These are phyloP conservation scores for Opeltia flavorubescens DNA, from an alignment of 495 filamentous ascomycete species.

Conservation along the genomic window DNA sequence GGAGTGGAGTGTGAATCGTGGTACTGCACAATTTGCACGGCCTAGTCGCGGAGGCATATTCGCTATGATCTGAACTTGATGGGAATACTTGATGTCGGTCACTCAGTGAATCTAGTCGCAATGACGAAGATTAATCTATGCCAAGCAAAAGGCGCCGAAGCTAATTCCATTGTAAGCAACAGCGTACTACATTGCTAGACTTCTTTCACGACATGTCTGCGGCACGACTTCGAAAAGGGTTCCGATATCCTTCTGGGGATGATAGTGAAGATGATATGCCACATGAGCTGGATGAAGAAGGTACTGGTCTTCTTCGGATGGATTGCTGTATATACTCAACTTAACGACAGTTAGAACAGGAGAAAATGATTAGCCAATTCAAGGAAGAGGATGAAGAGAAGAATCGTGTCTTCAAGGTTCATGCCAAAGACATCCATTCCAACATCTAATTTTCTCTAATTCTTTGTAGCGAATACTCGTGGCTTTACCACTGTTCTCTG, in stretches of 20 bases:
- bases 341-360: slow-evolving; percentile 43
- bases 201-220: slow-evolving; percentile 24
- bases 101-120: too few relatives aligned
- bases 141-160: too few relatives aligned
- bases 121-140: too few relatives aligned
- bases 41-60: neutral
- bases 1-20: neutral
- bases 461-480: slow-evolving; percentile 37
- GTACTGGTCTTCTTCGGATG: slow-evolving; percentile 18
- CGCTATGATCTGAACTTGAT: neutral
- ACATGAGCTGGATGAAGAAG: slow-evolving; percentile 51
- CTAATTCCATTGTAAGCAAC: too few relatives aligned
- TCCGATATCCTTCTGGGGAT: slow-evolving; percentile 45
- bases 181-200: neutral
- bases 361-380: slow-evolving; percentile 47
- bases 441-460: slow-evolving; percentile 5
- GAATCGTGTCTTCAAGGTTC: slow-evolving; percentile 46
- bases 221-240: slow-evolving; percentile 44
- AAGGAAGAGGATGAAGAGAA: slow-evolving; percentile 38
- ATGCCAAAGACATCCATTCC: neutral
- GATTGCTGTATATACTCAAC: slow-evolving; percentile 3
- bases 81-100: neutral
- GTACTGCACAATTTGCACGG: neutral
- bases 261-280: slow-evolving; percentile 29
- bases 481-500: slow-evolving; percentile 36